Evolutionary conservation across 768 basidiomycete species (phyloP), one percentile per base, ranked within the genome.

Genomic region (Trametes cingulata): DNA sequence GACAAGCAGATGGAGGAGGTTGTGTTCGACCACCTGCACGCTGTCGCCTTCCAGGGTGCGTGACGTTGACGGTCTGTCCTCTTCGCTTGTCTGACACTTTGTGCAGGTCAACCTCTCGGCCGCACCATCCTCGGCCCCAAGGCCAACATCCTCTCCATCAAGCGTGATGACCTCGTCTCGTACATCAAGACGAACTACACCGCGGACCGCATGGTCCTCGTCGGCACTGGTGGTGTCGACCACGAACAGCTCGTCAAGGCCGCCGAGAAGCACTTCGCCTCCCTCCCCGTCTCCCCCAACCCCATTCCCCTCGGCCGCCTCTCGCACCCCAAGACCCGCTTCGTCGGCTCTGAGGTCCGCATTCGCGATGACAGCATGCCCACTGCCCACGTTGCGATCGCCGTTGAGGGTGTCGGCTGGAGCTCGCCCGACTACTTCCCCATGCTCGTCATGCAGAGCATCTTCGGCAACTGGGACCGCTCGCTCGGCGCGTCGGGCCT

Each of bases 401-500:
- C 97, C 29, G 95, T 98, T 46, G 95, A 98, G 74, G 97, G 97
- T 74, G 95, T 96, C 57, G 87, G 93, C 75, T 98, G 96, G 95
- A 92, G 88, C 68, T 94, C 91, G 10, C 95, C 96, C 27, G 97
- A 99, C 77, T 98, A 98, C 82, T 98, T 93, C 87, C 93, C 95
- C 62, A 96, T 99, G 95, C 87, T 98, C 78, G 95, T 93, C 72
- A 92, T 97, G 88, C 93, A 96, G 75, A 87, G 86, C 69, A 93
- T 98, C 77, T 90, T 98, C 77, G 97, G 97, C 64, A 99, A 98
- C 85, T 99, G 97, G 97, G 96, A 99, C 73, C 87, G 97, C 67
- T 91, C 90, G 47, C 86, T 98, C 68, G 97, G 96, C 67, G 86
- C 93, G 48, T 88, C 93, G 2, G 83, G 93, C 22, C 81, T 97